Base-by-base conservation (phyloP, 805 yeast genomes). In the Ogataea methanolica region DNA sequence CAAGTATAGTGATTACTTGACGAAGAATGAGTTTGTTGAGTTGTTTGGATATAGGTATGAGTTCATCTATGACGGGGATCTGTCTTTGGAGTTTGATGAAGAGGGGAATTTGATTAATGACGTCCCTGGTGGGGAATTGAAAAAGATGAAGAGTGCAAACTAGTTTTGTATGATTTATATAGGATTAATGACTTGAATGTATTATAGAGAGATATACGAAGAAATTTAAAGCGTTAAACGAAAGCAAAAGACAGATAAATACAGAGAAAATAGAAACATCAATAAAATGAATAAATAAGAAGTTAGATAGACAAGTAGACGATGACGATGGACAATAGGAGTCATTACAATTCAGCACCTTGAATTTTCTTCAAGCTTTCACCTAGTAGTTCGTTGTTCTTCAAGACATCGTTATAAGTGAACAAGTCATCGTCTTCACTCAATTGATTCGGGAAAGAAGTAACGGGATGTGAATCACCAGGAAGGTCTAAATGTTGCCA, bases 1-100 rank as follows among this genome's bases (percentile, higher is more conserved):
- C n/a, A 67, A 74, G 7, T 88, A 85, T 71, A 53, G 64, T 0
- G 63, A 71, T 19, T 87, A 82, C 57, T 54, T 89, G 9, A 62
- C 75, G 0, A 58, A 68, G 41, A 71, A 72, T 0, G 78, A 79
- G 45, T 88, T 87, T 57, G 52, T 62, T 0, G 60, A 61, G 0
- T 63, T 76, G 36, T 85, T 79, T 59, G 87, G 85, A 15, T 48
- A 50, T 2, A 73, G 67, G 22, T 55, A 59, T 38, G 50, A 63
- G 15, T 46, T 39, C 15, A 45, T 64, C 2, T 66, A 58, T 48
- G 56, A 58, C 23, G 34, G 48, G 1, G 61, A 61, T 46, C 52
- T 55, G 6, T 47, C 57, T 39, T 40, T 66, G 23, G 62, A 62
- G 34, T 61, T 64, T 33, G 50, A 54, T 39, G 49, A 51, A 3